Base-by-base conservation (phyloP, 306 rosid genomes). In the Carpinus viminea region DNA sequence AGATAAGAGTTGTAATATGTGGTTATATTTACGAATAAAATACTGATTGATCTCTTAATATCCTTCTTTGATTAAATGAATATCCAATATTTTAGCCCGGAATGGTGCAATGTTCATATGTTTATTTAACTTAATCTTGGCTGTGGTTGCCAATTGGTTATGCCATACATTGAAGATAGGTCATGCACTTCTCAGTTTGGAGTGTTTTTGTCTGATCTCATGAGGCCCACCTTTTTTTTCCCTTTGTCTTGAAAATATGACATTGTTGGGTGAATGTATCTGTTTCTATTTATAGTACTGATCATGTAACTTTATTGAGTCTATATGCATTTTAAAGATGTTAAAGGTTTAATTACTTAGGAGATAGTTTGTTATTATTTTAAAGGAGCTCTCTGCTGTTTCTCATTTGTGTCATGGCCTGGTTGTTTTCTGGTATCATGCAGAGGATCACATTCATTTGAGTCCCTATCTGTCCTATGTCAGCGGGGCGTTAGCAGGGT, bases 401-500 rank as follows among this genome's bases (percentile, higher is more conserved):
- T 38, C 74, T 38, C 24, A 4, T 18, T 72, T 15, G 9, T 53
- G 41, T 70, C 26, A 36, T 70, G 79, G 36, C 11, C 20, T 59
- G 12, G 59, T 48, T 56, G 48, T 54, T 74, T 76, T 77, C 73
- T 86, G 78, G 78, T 79, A 74, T 76, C 51, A 66, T 92, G 86
- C 97, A 95, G 98, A 87, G 89, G 87, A 88, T 83, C 98, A 95
- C 85, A 81, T 73, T 78, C 69, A 66, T 70, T 85, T 95, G 86
- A 92, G 97, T 79, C 96, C 98, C 15, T 95, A 88, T 83, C 86
- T 95, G 31, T 92, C 98, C 41, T 95, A 92, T 80, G 78, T 92
- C 74, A 92, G 98, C 46, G 98, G 98, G 28, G 95, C 97, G 31
- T 48, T 92, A 79, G 98, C 98, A 26, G 98, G 98, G 17, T 90